Evolutionary conservation across 2,329 filamentous ascomycete genomes (phyloP), one percentile per base, ranked within the genome.

Genomic region (Ramularia endophylla): DNA sequence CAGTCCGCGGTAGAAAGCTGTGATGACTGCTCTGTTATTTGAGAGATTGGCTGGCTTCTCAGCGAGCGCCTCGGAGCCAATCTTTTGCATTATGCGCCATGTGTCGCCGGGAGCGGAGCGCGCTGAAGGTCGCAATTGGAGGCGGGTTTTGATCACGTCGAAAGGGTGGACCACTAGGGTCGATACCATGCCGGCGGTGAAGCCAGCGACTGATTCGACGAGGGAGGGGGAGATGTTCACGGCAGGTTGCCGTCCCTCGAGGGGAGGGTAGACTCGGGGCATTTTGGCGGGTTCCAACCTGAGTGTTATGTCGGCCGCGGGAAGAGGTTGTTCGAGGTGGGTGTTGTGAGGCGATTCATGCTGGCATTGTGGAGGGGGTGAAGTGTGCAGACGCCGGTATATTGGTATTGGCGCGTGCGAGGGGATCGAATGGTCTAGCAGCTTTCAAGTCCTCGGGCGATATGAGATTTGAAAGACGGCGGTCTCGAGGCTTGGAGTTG

Each of bases 61-160:
- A 11, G 11, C 35, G 16, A 48, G 32, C 5, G 55, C 55, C 38
- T 61, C 58, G 13, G 38, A 34, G 8, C 55, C 55, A 27, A 61
- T 61, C 12, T 45, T 43, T 11, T 51, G 48, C 15, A 60, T 54
- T 27, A 59, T 50, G 18, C 54, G 46, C 41, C 44, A 47, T 33
- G 51, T 58, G 31, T 46, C 51, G 28, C 58, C 57, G 5, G 50
- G 45, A 27, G 52, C 40, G n/a, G 44, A 43, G 13, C 42, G 41
- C 4, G 46, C 41, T 32, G 50, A 46, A 27, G 53, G 47, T 42
- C 59, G 51, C 42, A 61, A 59, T 70, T 98, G 92, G 61, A 98
- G 80, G 50, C 92, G 84, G 47, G 90, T 97, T 74, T 98, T 98
- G 62, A 97, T 81, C 50, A 98, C 81, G 68, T 98, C 92, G 46